Evolutionary conservation across 1,284 basidiomycete species (phyloP).

Genomic region (Crepidotus sp.): DNA sequence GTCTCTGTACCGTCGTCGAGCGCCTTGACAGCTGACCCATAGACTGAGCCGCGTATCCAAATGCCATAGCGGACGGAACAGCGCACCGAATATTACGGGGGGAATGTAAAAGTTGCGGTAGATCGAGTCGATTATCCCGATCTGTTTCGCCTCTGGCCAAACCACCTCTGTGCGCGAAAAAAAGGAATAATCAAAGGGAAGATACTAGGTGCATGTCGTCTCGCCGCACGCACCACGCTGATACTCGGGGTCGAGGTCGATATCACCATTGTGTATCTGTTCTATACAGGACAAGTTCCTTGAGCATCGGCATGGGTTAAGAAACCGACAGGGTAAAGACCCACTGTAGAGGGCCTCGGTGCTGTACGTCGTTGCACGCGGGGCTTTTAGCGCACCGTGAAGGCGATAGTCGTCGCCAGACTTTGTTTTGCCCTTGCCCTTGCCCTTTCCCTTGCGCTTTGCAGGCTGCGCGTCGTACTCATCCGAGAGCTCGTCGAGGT

Average conservation of each 20-base stretch:
- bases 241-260: slow-evolving; percentile 66
- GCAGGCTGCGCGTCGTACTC: slow-evolving; percentile 12
- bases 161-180: slow-evolving; percentile 46
- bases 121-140: slow-evolving; percentile 61
- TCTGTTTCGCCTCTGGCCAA: slow-evolving; percentile 62
- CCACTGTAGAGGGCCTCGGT: slow-evolving; percentile 57
- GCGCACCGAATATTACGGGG: slow-evolving; percentile 61
- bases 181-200: neutral
- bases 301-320: neutral
- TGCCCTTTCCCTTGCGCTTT: slow-evolving; percentile 14
- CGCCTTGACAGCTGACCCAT: slow-evolving; percentile 32
- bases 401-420: slow-evolving; percentile 33
- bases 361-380: slow-evolving; percentile 60
- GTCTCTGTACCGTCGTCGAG: slow-evolving; percentile 53
- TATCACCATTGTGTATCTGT: slow-evolving; percentile 48
- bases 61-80: neutral
- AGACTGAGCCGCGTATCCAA: neutral
- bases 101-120: slow-evolving; percentile 68
- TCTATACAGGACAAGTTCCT: slow-evolving; percentile 30
- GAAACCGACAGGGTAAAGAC: slow-evolving; percentile 11
- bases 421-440: slow-evolving; percentile 10
- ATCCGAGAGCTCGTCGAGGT: slow-evolving; percentile 24
- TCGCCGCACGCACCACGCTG: slow-evolving; percentile 46
- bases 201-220: neutral
- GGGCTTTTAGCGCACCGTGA: slow-evolving; percentile 46